Percentiles rank a stretch among this genome's conserved stretches.
These are phyloP conservation scores for Lasiodiplodia sp. DNA, from an alignment of 2,329 filamentous ascomycete species.

Conservation along the genomic window DNA sequence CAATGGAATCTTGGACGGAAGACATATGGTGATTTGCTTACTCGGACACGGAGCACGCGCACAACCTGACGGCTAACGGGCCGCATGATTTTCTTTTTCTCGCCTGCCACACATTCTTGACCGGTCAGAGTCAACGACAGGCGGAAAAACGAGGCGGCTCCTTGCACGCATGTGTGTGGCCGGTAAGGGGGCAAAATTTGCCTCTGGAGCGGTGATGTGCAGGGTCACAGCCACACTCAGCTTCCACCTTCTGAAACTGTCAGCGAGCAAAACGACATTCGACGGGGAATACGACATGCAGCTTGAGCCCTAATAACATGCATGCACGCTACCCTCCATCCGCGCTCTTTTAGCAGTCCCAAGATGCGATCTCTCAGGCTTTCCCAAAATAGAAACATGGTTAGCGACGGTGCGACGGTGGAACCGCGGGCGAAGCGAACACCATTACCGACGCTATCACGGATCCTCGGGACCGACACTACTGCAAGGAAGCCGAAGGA, in stretches of 20 bases:
- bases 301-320: conserved; percentile 6
- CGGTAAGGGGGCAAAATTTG: conserved; percentile 20
- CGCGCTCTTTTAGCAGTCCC: neutral
- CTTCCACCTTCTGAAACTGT: conserved; percentile 10
- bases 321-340: neutral
- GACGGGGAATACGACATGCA: conserved; percentile 17
- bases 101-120: conserved; percentile 5
- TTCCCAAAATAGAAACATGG: conserved; percentile 14
- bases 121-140: neutral
- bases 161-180: conserved; percentile 12
- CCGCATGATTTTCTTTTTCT: neutral
- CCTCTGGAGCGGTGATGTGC: conserved; percentile 11
- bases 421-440: neutral
- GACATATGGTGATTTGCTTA: conserved; percentile 14
- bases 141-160: neutral
- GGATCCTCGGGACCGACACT: neutral
- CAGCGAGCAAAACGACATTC: conserved; percentile 8
- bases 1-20: neutral
- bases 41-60: conserved; percentile 14
- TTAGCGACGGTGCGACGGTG: neutral
- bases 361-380: neutral
- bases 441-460: neutral
- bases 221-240: conserved; percentile 20
- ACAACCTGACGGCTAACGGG: neutral
- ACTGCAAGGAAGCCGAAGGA: neutral